Percentiles rank a stretch among this genome's conserved stretches.
Conservation (phyloP, 768 basidiomycete species). For the Leucosporidium scottii region DNA sequence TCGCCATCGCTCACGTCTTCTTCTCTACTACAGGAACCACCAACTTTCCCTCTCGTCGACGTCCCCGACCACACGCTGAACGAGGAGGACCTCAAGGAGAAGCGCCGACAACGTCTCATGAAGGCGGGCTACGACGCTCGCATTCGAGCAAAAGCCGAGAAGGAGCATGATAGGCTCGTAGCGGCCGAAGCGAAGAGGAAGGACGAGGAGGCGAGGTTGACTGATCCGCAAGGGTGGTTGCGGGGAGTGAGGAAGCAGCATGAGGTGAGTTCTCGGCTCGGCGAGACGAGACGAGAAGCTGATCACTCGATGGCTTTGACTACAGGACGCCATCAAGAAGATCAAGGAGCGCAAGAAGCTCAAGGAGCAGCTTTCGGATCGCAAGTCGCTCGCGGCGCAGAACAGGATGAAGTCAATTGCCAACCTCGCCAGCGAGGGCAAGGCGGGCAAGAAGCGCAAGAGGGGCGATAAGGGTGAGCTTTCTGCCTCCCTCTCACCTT, state of each 20-base stretch:
- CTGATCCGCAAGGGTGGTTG: slow-evolving; percentile 68
- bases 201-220: slow-evolving; percentile 69
- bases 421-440: slow-evolving; percentile 71
- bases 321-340: slow-evolving; percentile 65
- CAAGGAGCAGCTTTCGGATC: slow-evolving; percentile 62
- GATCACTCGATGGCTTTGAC: background rate
- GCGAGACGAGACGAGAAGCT: background rate
- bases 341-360: slow-evolving; percentile 69
- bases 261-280: slow-evolving; percentile 50
- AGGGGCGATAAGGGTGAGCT: slow-evolving; percentile 63
- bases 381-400: slow-evolving; percentile 92
- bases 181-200: slow-evolving; percentile 49
- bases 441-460: slow-evolving; percentile 71
- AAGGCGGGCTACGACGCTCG: slow-evolving; percentile 93
- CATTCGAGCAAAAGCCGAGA: slow-evolving; percentile 72
- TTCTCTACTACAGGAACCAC: slow-evolving; percentile 60
- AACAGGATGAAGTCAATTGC: slow-evolving; percentile 95
- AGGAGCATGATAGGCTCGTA: slow-evolving; percentile 67
- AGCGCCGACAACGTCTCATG: slow-evolving; percentile 81
- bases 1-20: background rate
- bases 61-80: slow-evolving; percentile 80
- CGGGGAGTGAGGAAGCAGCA: slow-evolving; percentile 67
- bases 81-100: slow-evolving; percentile 88
- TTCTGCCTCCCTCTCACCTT: background rate
- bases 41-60: slow-evolving; percentile 81